A percentile compares a stretch with the other conserved stretches of the same genome.
Evolutionary conservation across 495 filamentous ascomycete genomes (phyloP).

Genomic region (Opeltia flavorubescens): DNA sequence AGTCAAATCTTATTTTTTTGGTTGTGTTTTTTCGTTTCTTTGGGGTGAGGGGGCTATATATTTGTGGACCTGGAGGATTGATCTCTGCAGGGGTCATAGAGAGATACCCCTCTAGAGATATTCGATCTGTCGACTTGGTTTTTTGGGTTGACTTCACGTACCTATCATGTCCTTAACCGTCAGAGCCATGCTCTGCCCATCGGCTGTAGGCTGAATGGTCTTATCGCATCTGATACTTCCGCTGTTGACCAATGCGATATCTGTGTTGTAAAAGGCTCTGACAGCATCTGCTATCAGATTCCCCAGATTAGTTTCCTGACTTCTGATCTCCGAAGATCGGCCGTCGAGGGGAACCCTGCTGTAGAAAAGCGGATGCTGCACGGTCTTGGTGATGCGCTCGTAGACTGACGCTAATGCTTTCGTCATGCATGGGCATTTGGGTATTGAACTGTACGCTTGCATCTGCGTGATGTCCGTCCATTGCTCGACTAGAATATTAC

Average conservation of each 20-base stretch:
- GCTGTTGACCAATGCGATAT: background rate
- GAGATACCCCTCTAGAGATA: no score
- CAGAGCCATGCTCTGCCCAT: background rate
- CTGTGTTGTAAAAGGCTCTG: background rate
- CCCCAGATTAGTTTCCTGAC: background rate
- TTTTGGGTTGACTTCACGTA: background rate
- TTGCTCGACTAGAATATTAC: background rate
- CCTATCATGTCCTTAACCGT: background rate
- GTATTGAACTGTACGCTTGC: background rate
- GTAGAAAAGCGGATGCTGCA: background rate
- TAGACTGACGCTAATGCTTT: background rate
- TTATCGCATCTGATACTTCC: background rate
- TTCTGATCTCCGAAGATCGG: constrained; percentile 13
- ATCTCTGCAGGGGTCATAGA: no score
- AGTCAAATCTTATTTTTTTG: background rate
- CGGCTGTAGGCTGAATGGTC: background rate
- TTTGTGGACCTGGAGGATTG: no score
- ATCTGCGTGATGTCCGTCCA: background rate
- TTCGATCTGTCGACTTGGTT: no score
- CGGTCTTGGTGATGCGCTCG: background rate
- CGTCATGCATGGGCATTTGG: background rate
- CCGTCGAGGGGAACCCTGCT: constrained; percentile 8
- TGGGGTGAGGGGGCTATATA: no score
- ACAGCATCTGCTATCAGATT: background rate
- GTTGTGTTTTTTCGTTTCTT: no score